Base-by-base conservation (phyloP, 306 rosid species). In the Begonia loranthoides region DNA sequence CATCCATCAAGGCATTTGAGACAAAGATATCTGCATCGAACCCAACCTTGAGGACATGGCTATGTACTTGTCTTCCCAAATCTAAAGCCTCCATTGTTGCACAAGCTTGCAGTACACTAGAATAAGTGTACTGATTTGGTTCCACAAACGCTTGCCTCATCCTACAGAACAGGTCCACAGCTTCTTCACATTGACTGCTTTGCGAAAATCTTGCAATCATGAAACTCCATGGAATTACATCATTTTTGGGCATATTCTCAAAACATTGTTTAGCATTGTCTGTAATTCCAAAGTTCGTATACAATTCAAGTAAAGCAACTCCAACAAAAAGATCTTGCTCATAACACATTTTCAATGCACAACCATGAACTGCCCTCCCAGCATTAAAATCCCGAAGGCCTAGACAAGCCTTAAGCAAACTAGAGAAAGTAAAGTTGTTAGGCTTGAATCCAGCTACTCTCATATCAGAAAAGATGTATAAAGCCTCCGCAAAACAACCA, bases 211-310 rank as follows among this genome's bases (percentile, higher is more conserved):
- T 55, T 2, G 82, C 68, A 52, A 76, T 61, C 82, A 76, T 76
- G 60, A 76, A 70, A 62, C 75, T 76, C 82, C 78, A 72, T 49
- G 82, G 72, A 55, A 76, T 56, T 57, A 69, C 78, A 3, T 76
- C 69, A 9, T 52, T 66, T 57, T 65, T 65, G 12, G 78, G 82
- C 60, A 69, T 69, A 56, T 65, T 67, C 49, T 60, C 57, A 49
- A 76, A 76, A 14, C 58, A 72, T 19, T 22, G 52, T 56, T 22
- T 15, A 54, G 78, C 75, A 55, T 65, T 74, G 9, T 34, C 50
- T 45, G 43, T 51, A 41, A 45, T 69, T 15, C 67, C 75, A 45
- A 46, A 71, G 51, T 45, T 64, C 5, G 75, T 71, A 48, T 72
- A 76, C 57, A 76, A 50, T 48, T 76, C 78, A 48, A 76, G 82